Conservation (phyloP, 768 basidiomycete genomes). For the Calocera viscosa region DNA sequence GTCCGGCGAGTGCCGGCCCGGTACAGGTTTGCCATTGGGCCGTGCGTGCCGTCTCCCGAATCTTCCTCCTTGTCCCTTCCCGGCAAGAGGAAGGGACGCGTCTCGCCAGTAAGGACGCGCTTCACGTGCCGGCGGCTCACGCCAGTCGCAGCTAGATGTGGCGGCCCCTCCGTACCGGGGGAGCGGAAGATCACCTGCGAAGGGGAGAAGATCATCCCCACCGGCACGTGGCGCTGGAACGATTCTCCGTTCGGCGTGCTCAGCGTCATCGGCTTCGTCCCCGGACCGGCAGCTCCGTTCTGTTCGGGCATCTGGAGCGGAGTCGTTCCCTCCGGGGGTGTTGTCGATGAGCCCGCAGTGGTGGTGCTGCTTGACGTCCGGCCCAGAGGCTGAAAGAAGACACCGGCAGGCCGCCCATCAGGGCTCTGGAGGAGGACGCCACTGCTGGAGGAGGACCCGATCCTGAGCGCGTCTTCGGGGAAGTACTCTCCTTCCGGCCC, state of each 20-base stretch:
- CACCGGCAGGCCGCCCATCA: constrained; percentile 87
- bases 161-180: neutral
- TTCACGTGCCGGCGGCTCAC: neutral
- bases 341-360: neutral
- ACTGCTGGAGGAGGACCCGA: constrained; percentile 38
- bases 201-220: constrained; percentile 8
- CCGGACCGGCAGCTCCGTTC: neutral
- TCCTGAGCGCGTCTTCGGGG: constrained; percentile 31
- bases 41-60: neutral
- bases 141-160: neutral
- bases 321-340: neutral
- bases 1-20: neutral
- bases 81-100: neutral
- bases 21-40: neutral
- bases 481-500: constrained; percentile 47
- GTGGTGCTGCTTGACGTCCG: neutral
- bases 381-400: constrained; percentile 73
- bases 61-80: neutral
- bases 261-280: constrained; percentile 1
- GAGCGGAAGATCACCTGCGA: neutral
- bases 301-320: neutral
- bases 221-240: neutral
- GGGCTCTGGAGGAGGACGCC: constrained; percentile 83
- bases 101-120: neutral
- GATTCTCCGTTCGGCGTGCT: neutral